phyloP scores from a whole-genome alignment of 148 eudicot genomes.

The Chenopodium formosanum region DNA sequence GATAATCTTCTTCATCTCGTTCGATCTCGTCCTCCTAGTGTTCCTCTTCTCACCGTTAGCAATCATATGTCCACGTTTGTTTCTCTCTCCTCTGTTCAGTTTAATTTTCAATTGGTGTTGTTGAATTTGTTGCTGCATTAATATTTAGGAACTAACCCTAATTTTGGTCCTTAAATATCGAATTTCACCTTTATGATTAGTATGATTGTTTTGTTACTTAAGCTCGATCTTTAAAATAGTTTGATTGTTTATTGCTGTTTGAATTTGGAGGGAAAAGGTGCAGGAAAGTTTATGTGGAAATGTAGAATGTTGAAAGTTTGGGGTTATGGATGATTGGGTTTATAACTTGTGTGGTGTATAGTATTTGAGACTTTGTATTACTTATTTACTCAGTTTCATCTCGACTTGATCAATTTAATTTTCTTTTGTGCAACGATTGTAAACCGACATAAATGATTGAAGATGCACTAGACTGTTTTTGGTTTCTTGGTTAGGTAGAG shows the following conservation, averaged over 20 bases:
- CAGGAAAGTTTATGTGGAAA: neutral
- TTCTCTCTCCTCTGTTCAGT: neutral
- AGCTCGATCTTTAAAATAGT: neutral
- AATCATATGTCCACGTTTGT: conserved; percentile 94
- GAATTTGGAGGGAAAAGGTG: neutral
- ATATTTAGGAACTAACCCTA: neutral
- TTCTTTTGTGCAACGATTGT: neutral
- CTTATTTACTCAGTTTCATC: neutral
- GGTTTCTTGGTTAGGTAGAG: neutral
- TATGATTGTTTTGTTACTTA: too few species aligned
- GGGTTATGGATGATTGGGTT: neutral
- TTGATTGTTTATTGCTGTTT: neutral
- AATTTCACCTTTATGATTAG: too few species aligned
- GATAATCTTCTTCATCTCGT: conserved; percentile 60
- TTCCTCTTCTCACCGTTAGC: conserved; percentile 92
- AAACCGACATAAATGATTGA: neutral
- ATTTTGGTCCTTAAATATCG: neutral
- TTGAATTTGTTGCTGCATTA: neutral
- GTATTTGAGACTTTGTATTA: neutral
- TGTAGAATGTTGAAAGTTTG: neutral
- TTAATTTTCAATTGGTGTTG: neutral
- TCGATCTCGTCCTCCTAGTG: conserved; percentile 62
- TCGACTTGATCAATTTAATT: too few species aligned
- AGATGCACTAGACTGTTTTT: neutral
- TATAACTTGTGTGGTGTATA: too few species aligned